Conservation (phyloP, 331 rosid genomes). For the Quercus tomentella region DNA sequence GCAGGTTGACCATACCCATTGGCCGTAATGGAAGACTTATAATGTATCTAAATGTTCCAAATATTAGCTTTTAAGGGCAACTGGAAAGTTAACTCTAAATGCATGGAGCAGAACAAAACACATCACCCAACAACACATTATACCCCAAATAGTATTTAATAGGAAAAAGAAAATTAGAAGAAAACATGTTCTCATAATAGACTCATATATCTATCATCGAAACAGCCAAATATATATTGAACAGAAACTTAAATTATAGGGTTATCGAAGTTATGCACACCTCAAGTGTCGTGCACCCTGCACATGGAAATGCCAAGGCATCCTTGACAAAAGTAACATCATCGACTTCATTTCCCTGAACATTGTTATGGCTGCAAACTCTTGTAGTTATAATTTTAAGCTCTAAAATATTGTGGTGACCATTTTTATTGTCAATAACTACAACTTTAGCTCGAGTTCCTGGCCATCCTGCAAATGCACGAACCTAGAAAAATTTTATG, state of each 20-base stretch:
- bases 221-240: background rate
- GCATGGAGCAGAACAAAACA: background rate
- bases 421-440: slow-evolving; percentile 42
- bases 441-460: slow-evolving; percentile 79
- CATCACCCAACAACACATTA: background rate
- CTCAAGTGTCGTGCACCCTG: slow-evolving; percentile 63
- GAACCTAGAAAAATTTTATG: slow-evolving; percentile 66
- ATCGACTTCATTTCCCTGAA: slow-evolving; percentile 38
- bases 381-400: slow-evolving; percentile 79
- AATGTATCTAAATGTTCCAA: background rate
- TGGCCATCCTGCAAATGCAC: slow-evolving; percentile 99
- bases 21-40: background rate
- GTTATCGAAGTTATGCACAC: slow-evolving; percentile 28
- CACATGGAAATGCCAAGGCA: slow-evolving; percentile 74
- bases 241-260: background rate
- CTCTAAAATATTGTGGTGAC: slow-evolving; percentile 48
- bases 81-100: background rate
- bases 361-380: slow-evolving; percentile 36
- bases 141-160: background rate
- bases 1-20: background rate
- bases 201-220: background rate
- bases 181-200: background rate
- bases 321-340: slow-evolving; percentile 49
- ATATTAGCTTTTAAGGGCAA: background rate
- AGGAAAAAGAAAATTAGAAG: background rate